Percentiles rank a stretch among this genome's conserved stretches.
Evolutionary conservation across 192 early-diverging fungal species (phyloP).

Genomic region (Coemansia sp.): DNA sequence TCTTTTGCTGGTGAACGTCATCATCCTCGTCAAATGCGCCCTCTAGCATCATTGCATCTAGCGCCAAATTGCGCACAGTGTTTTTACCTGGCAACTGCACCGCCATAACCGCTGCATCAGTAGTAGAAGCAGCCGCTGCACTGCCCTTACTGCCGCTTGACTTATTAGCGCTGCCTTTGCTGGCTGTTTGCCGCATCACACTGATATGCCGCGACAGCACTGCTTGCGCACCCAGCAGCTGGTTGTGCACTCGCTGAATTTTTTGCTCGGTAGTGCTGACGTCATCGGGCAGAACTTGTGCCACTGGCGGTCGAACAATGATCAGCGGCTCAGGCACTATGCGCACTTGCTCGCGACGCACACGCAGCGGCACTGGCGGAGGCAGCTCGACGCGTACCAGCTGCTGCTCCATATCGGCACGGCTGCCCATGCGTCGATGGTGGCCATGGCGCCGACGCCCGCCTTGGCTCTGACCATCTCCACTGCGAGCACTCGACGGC

Average conservation of each 20-base stretch:
- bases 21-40: slow-evolving; percentile 26
- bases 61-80: slow-evolving; percentile 37
- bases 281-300: not conserved
- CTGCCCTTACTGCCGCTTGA: not conserved
- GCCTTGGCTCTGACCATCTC: slow-evolving; percentile 1
- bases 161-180: not conserved
- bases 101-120: not conserved
- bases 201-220: slow-evolving; percentile 49
- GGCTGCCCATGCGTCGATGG: slow-evolving; percentile 36
- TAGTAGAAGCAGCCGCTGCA: not conserved
- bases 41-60: slow-evolving; percentile 45
- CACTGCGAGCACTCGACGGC: slow-evolving; percentile 4
- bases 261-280: slow-evolving; percentile 26
- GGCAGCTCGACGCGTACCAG: slow-evolving; percentile 47
- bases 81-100: slow-evolving; percentile 14
- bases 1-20: slow-evolving; percentile 5
- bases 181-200: slow-evolving; percentile 27
- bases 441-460: slow-evolving; percentile 17
- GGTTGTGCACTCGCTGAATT: slow-evolving; percentile 49
- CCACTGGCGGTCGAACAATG: slow-evolving; percentile 29
- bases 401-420: slow-evolving; percentile 49
- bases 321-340: slow-evolving; percentile 51
- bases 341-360: slow-evolving; percentile 41
- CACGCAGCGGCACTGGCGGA: slow-evolving; percentile 53
- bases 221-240: slow-evolving; percentile 52